Base-by-base conservation (phyloP, 495 filamentous ascomycete species). In the Penicillium canescens region DNA sequence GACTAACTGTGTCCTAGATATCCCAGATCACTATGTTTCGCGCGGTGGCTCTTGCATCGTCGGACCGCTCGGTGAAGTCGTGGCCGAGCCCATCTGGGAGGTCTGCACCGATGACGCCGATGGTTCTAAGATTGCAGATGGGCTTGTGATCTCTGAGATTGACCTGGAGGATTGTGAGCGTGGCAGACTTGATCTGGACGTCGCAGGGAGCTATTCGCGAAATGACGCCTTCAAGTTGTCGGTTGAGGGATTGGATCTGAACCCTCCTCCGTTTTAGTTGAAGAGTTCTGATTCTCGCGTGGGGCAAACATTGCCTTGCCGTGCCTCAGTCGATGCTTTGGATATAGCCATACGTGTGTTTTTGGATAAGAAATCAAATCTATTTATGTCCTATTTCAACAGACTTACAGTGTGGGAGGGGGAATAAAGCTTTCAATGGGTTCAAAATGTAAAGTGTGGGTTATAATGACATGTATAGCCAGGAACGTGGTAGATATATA, bases 81-180 rank as follows among this genome's bases (percentile, higher is more conserved):
- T 96, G 0, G 83, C 81, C 0, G 91, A 90, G 0, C 93, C 93
- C 1, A 71, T 95, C 45, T 96, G 90, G 90, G 89, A 94, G 49
- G 82, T 86, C 3, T 68, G 59, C 16, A 59, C 64, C 33, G 85
- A 92, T 49, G 80, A 87, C 56, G 75, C 55, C 6, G 52, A 55
- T 41, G 33, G 28, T 21, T 24, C 31, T 14, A 62, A 73, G 18
- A 43, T 50, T 34, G 49, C 40, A 10, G 59, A 75, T 6, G 77
- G 75, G 0, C 52, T 86, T 4, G 57, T 81, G 14, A 65, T 77
- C 11, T 65, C 73, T 3, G 75, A 81, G 46, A 78, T 82, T 10
- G 83, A 88, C 49, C 73, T 87, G 46, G 84, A 86, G 37, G 85
- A 87, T 57, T 86, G 85, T 56, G 78, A 82, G 47, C 65, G 85